Percentiles rank a stretch among this genome's conserved stretches.
These are phyloP conservation scores for Scenedesmus sp. DNA, from an alignment of 163 green algal species.

Conservation along the genomic window DNA sequence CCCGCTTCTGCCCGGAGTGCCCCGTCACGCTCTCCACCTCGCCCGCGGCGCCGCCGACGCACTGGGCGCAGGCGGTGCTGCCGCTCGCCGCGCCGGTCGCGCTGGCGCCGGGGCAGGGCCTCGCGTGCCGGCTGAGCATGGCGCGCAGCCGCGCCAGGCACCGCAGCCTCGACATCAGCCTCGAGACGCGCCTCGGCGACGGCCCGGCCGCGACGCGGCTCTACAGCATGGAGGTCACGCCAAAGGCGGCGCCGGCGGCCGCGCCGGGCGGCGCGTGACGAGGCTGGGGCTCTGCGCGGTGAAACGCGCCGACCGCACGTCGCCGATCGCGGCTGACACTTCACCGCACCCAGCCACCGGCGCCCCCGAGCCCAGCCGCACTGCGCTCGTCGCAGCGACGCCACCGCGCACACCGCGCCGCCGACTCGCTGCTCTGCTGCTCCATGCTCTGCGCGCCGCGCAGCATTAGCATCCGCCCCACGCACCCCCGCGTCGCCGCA, in stretches of 20 bases:
- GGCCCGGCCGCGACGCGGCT: not conserved
- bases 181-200: slow-evolving; percentile 41
- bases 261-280: not conserved
- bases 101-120: not conserved
- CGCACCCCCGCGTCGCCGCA: no score
- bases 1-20: slow-evolving; percentile 73
- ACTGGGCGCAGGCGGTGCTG: slow-evolving; percentile 91
- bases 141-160: slow-evolving; percentile 60
- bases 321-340: no score
- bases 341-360: no score
- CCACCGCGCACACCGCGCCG: no score
- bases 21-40: slow-evolving; percentile 79
- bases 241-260: no score
- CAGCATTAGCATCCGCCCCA: no score
- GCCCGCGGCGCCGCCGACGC: slow-evolving; percentile 69
- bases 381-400: no score
- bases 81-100: slow-evolving; percentile 29
- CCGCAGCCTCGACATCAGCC: slow-evolving; percentile 77
- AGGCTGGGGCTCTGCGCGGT: no score
- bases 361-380: no score
- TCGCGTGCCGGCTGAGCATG: slow-evolving; percentile 70
- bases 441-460: no score
- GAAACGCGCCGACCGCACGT: no score
- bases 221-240: slow-evolving; percentile 29
- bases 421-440: no score